Evolutionary conservation across 176 grass and related monocot species (phyloP).

Genomic region (Oryza australiensis): DNA sequence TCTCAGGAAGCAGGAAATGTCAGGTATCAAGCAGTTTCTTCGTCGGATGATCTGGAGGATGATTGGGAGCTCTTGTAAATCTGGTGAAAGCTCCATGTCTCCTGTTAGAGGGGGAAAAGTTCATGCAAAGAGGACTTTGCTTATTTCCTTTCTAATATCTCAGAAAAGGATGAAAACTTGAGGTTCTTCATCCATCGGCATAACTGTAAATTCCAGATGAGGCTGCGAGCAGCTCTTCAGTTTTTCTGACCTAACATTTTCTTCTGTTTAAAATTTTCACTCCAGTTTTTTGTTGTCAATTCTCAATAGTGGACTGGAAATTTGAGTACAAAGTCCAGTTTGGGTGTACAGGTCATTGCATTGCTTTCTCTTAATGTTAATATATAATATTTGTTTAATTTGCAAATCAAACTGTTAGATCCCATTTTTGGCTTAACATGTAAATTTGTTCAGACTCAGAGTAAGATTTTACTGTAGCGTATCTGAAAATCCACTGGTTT

Average conservation of each 20-base stretch:
- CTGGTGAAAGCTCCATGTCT: background rate
- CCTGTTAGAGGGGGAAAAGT: background rate
- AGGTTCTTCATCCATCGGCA: constrained; percentile 23
- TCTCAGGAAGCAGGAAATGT: constrained; percentile 4
- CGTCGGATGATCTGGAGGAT: constrained; percentile 23
- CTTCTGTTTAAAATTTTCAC: background rate
- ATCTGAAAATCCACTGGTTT: background rate
- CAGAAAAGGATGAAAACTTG: background rate
- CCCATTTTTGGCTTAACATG: too few relatives aligned
- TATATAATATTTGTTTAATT: too few relatives aligned
- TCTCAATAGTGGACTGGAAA: too few relatives aligned
- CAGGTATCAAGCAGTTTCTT: constrained; percentile 8
- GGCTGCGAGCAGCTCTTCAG: background rate
- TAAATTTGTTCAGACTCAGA: background rate
- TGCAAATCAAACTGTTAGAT: too few relatives aligned
- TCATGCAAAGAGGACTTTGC: background rate
- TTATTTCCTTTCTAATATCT: background rate
- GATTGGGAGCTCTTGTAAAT: constrained; percentile 50
- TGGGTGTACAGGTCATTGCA: too few relatives aligned
- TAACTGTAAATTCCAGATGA: constrained; percentile 41
- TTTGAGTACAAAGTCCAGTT: too few relatives aligned
- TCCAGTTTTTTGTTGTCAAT: background rate
- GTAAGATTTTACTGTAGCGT: background rate
- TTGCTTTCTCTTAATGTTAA: too few relatives aligned
- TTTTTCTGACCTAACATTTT: background rate